These are phyloP conservation scores for Backusella sp. DNA, from an alignment of 192 early-diverging fungal genomes.

Conservation along the genomic window DNA sequence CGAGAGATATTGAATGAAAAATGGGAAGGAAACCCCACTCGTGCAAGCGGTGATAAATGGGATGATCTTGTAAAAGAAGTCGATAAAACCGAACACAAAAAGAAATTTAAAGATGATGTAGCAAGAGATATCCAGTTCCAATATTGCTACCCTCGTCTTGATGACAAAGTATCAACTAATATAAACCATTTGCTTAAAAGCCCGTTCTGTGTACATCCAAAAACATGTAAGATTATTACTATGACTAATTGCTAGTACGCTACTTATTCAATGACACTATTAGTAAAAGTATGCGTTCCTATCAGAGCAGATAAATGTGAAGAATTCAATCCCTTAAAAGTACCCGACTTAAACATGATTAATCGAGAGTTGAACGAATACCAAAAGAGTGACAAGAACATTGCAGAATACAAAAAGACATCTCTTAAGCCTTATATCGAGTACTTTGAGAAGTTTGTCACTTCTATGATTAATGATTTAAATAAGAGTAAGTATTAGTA, in stretches of 20 bases:
- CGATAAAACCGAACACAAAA: constrained; percentile 9
- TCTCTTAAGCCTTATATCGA: constrained; percentile 60
- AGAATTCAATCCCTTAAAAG: constrained; percentile 77
- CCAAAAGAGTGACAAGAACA: constrained; percentile 22
- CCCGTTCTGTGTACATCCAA: constrained; percentile 97
- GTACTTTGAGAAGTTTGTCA: constrained; percentile 69
- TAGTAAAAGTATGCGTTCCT: constrained; percentile 91
- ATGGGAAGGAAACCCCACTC: constrained; percentile 39
- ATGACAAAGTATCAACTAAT: constrained; percentile 87
- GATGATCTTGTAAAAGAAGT: constrained; percentile 35
- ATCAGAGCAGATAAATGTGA: constrained; percentile 76
- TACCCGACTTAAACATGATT: constrained; percentile 72
- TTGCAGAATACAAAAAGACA: constrained; percentile 55
- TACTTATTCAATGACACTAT: not conserved
- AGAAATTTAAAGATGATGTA: constrained; percentile 23
- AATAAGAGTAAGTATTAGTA: not conserved
- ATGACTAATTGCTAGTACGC: not conserved
- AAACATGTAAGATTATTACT: constrained; percentile 65
- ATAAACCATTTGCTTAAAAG: constrained; percentile 95
- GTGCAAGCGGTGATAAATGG: constrained; percentile 46
- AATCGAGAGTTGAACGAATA: constrained; percentile 55
- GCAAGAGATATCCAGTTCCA: constrained; percentile 84
- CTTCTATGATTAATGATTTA: constrained; percentile 42
- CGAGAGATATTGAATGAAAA: constrained; percentile 30
- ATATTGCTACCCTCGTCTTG: constrained; percentile 90